A percentile compares a stretch with the other conserved stretches of the same genome.
Evolutionary conservation across 2,329 filamentous ascomycete species (phyloP).

Genomic region (Epichloe uncinata): DNA sequence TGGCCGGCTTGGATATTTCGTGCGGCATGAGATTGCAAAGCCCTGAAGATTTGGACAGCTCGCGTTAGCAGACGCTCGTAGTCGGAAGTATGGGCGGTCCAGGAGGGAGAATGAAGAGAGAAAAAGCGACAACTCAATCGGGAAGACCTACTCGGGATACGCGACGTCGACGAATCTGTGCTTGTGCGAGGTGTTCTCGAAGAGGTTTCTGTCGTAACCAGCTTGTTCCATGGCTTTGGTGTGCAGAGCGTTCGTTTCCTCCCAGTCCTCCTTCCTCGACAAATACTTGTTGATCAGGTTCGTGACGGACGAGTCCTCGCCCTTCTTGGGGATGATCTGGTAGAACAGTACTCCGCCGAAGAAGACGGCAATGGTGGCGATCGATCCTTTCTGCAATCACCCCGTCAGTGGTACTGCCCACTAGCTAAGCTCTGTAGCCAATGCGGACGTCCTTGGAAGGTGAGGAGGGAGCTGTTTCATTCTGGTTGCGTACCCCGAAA

Average conservation of each 20-base stretch:
- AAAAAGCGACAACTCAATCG: too few species aligned
- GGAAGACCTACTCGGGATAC: conserved; percentile 42
- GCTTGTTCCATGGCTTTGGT: conserved; percentile 41
- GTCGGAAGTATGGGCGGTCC: too few species aligned
- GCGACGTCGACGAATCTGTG: conserved; percentile 37
- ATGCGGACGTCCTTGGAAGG: not conserved
- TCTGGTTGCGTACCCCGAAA: conserved; percentile 37
- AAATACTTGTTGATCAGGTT: conserved; percentile 33
- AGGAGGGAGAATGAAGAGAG: not conserved
- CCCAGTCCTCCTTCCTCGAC: conserved; percentile 35
- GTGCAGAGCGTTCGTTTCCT: conserved; percentile 38
- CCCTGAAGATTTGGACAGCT: conserved; percentile 20
- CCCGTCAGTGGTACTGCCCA: not conserved
- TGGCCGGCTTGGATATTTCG: conserved; percentile 44
- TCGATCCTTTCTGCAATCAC: conserved; percentile 31
- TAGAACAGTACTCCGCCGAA: conserved; percentile 33
- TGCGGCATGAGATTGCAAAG: conserved; percentile 35
- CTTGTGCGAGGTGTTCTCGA: conserved; percentile 30
- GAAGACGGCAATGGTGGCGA: conserved; percentile 30
- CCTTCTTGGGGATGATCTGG: conserved; percentile 35
- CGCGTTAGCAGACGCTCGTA: too few species aligned
- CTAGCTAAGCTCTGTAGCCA: not conserved
- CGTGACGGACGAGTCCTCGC: conserved; percentile 33
- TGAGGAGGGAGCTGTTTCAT: not conserved
- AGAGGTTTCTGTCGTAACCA: conserved; percentile 42